Conservation (phyloP, 1,139 yeast species). For the Geotrichum citri-aurantii region DNA sequence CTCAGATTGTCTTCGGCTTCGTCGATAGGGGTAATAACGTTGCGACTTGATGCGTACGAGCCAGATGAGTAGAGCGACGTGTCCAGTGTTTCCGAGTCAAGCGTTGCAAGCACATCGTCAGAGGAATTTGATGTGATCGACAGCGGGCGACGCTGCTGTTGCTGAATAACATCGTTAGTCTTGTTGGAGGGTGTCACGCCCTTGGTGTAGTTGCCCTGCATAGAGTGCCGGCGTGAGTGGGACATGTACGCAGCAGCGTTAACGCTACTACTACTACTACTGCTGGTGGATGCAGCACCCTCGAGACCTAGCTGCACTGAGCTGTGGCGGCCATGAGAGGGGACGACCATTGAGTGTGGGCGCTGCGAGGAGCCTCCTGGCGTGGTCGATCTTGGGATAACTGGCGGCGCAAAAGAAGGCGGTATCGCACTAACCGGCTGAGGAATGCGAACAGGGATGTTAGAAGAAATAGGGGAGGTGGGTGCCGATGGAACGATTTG, state of each 20-base stretch:
- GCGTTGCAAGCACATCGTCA: constrained; percentile 16
- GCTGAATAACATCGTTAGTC: constrained; percentile 6
- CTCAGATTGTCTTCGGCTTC: constrained; percentile 1
- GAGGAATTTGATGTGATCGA: constrained; percentile 11
- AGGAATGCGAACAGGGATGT: constrained; percentile 3
- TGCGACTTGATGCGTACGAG: constrained; percentile 21
- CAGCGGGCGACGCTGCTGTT: constrained; percentile 8
- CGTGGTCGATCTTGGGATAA: constrained; percentile 6
- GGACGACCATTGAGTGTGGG: constrained; percentile 3
- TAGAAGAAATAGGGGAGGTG: constrained; percentile 3
- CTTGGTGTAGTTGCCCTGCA: constrained; percentile 27
- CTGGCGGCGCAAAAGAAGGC: constrained; percentile 8
- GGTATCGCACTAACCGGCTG: not conserved
- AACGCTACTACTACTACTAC: not conserved
- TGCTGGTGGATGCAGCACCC: not conserved
- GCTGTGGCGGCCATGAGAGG: constrained; percentile 6
- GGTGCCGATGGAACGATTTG: constrained; percentile 9
- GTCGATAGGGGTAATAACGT: constrained; percentile 14
- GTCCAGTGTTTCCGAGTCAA: not conserved
- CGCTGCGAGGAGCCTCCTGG: constrained; percentile 4
- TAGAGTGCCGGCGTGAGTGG: constrained; percentile 30
- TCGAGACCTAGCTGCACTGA: constrained; percentile 7
- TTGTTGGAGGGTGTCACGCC: constrained; percentile 20
- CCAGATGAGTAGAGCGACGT: constrained; percentile 22
- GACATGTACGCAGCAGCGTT: constrained; percentile 13